A percentile compares a stretch with the other conserved stretches of the same genome.
Evolutionary conservation across 495 filamentous ascomycete genomes (phyloP).

Genomic region (Tuber borchii): DNA sequence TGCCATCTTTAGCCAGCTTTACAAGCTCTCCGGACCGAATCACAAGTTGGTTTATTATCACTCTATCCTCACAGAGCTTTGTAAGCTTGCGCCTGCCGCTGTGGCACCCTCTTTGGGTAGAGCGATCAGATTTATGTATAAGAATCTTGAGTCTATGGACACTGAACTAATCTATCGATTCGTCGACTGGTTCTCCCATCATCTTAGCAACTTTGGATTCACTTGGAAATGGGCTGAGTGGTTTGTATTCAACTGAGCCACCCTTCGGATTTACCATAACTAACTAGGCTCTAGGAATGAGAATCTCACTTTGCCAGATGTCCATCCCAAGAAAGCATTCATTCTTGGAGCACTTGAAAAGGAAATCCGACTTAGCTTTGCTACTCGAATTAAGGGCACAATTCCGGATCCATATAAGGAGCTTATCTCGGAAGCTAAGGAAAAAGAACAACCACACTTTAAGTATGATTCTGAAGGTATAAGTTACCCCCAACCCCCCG

Average conservation of each 20-base stretch:
- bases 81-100: conserved; percentile 88
- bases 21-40: conserved; percentile 76
- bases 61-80: conserved; percentile 84
- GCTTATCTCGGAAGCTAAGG: conserved; percentile 77
- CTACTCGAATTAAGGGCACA: conserved; percentile 89
- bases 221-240: conserved; percentile 99
- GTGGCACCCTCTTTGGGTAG: conserved; percentile 92
- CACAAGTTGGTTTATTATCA: conserved; percentile 98
- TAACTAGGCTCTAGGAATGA: conserved; percentile 48
- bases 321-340: conserved; percentile 87
- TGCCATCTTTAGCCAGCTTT: conserved; percentile 90
- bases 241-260: conserved; percentile 39
- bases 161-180: conserved; percentile 81
- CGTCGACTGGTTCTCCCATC: conserved; percentile 96
- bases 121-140: conserved; percentile 87
- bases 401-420: conserved; percentile 76
- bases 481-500: conserved; percentile 38
- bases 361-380: conserved; percentile 93
- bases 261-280: neutral
- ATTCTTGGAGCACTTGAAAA: conserved; percentile 87
- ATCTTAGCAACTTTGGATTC: conserved; percentile 97
- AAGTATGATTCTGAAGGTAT: conserved; percentile 78
- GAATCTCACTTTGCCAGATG: conserved; percentile 65
- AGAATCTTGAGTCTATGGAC: conserved; percentile 71
- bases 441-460: conserved; percentile 88